These are phyloP conservation scores for Rostrohypoxylon terebratum DNA, from an alignment of 495 filamentous ascomycete species.

Conservation along the genomic window DNA sequence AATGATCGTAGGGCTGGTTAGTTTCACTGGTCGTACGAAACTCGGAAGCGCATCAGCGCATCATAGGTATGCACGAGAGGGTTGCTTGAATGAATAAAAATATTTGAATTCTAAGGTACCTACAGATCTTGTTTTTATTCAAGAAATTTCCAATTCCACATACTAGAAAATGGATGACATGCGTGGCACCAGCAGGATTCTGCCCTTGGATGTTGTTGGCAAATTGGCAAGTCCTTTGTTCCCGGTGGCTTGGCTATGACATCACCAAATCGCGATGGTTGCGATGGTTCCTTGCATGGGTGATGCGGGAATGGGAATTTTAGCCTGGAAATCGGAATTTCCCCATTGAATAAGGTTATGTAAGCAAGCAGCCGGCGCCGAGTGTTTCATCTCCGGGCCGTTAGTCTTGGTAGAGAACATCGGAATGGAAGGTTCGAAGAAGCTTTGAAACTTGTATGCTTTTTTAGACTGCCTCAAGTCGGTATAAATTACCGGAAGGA, in stretches of 20 bases:
- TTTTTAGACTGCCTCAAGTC: background rate
- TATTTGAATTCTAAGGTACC: background rate
- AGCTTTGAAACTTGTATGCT: background rate
- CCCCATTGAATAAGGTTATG: slow-evolving; percentile 41
- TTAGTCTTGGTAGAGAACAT: slow-evolving; percentile 8
- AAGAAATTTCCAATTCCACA: slow-evolving; percentile 3
- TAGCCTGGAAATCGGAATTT: slow-evolving; percentile 15
- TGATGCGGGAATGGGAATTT: background rate
- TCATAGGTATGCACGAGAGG: slow-evolving; percentile 1
- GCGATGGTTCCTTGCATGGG: slow-evolving; percentile 36
- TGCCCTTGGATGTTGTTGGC: slow-evolving; percentile 18
- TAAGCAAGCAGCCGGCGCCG: slow-evolving; percentile 21
- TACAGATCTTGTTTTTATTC: background rate
- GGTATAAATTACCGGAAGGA: background rate
- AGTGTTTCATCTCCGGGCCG: slow-evolving; percentile 30
- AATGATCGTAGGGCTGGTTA: background rate
- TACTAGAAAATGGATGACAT: background rate
- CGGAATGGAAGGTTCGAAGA: background rate
- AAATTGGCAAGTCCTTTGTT: slow-evolving; percentile 15
- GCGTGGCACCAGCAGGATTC: slow-evolving; percentile 7
- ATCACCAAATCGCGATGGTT: slow-evolving; percentile 25
- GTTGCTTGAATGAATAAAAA: slow-evolving; percentile 8
- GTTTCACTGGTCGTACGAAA: background rate
- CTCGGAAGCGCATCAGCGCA: background rate
- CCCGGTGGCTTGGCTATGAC: slow-evolving; percentile 42